Base-by-base conservation (phyloP, 208 protist genomes). In the Borovskyia barvae region DNA sequence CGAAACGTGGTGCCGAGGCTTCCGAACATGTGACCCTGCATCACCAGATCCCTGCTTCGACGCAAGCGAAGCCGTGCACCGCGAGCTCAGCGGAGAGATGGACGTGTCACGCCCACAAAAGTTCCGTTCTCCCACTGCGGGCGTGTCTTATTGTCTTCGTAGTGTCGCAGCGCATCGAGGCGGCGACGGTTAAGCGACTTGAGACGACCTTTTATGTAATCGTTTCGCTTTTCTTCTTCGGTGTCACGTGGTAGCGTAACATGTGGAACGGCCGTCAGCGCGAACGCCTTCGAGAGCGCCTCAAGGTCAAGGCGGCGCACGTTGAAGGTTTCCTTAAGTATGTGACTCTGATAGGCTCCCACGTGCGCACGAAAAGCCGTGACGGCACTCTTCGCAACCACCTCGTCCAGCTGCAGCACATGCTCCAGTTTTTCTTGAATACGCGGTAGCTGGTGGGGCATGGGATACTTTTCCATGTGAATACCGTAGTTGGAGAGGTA, bases 251-350 rank as follows among this genome's bases (percentile, higher is more conserved):
- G 82, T 36, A 96, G 71, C 50, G 87, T 80, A 5, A 96, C 73
- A 33, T 81, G 72, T 26, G 96, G 87, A 26, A 91, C 64, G 7
- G 97, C 75, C 22, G 80, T 90, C 5, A 98, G 74, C 9, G 82
- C 96, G 55, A 99, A 99, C 30, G 77, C 74, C 51, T 77, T 83
- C 2, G 96, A 95, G 1, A 99, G 59, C 17, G 94, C 82, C 22
- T 88, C 85, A 22, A 98, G 63, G 70, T 98, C 90, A 5, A 99
- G 75, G 46, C 85, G 77, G 17, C 82, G 73, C 6, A 97, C 68
- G 56, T 97, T 79, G 67, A 99, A 98, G 7, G 96, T 96, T 28
- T 96, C 65, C 69, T 97, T 95, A 4, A 94, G 65, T 6, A 93
- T 79, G 54, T 98, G 96, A 19, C 93, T 97, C 22, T 97, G 77